Percentiles rank a stretch among this genome's conserved stretches.
These are phyloP conservation scores for Cyberlindnera bimundalis DNA, from an alignment of 805 yeast genomes.

Conservation along the genomic window DNA sequence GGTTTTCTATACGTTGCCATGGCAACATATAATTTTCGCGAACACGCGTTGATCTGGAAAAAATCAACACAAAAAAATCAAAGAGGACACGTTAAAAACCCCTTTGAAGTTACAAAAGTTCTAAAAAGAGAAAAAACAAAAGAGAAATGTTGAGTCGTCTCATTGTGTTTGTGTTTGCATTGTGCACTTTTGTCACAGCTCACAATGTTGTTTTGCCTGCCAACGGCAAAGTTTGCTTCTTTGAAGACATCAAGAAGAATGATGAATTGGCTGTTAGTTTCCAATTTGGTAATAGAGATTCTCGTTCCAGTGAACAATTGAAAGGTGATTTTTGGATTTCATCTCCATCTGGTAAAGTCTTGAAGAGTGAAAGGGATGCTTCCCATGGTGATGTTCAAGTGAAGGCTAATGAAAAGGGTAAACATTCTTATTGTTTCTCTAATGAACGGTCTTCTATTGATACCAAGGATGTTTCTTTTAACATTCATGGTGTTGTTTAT, in stretches of 20 bases:
- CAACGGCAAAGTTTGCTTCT: slow-evolving; percentile 83
- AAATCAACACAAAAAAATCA: not conserved
- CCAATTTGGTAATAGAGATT: slow-evolving; percentile 91
- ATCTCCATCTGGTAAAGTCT: slow-evolving; percentile 40
- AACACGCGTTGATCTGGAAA: not conserved
- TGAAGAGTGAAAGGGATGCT: slow-evolving; percentile 47
- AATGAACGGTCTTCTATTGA: slow-evolving; percentile 71
- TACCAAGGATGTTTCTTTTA: slow-evolving; percentile 91
- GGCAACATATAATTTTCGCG: not conserved
- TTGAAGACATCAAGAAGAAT: slow-evolving; percentile 72
- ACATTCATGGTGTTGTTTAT: slow-evolving; percentile 89
- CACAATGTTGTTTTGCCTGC: slow-evolving; percentile 84
- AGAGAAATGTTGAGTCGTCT: slow-evolving; percentile 3
- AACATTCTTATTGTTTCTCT: slow-evolving; percentile 84
- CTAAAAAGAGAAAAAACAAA: too few relatives aligned
- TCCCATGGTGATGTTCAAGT: slow-evolving; percentile 81
- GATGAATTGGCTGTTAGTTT: slow-evolving; percentile 86
- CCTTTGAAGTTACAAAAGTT: too few relatives aligned
- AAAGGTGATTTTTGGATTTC: slow-evolving; percentile 54
- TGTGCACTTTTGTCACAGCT: slow-evolving; percentile 37
- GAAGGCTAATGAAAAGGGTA: slow-evolving; percentile 65
- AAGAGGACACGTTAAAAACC: not conserved
- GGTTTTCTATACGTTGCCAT: too few relatives aligned
- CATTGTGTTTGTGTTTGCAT: slow-evolving; percentile 4
- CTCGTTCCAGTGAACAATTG: slow-evolving; percentile 62